These are phyloP conservation scores for Alternaria burnsii DNA, from an alignment of 2,329 filamentous ascomycete genomes.

Conservation along the genomic window DNA sequence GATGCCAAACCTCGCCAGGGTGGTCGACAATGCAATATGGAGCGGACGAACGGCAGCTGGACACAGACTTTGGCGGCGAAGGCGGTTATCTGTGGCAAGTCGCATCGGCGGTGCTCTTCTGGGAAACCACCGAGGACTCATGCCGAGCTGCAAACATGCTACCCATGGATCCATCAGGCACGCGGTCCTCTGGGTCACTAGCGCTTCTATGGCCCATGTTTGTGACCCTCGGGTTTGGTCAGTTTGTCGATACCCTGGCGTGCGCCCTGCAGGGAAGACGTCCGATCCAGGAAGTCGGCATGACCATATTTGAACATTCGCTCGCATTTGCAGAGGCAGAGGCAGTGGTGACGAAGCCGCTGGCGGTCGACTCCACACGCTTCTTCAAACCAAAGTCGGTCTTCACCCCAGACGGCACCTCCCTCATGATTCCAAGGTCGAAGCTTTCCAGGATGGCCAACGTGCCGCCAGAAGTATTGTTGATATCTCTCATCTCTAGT, in stretches of 20 bases:
- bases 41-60: conserved; percentile 52
- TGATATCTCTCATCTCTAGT: conserved; percentile 86
- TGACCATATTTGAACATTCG: conserved; percentile 96
- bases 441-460: conserved; percentile 82
- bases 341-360: conserved; percentile 80
- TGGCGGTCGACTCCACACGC: conserved; percentile 73
- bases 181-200: conserved; percentile 77
- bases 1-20: conserved; percentile 78
- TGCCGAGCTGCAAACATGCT: conserved; percentile 79
- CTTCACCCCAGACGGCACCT: conserved; percentile 56
- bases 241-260: conserved; percentile 87
- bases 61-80: conserved; percentile 62
- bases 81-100: conserved; percentile 76
- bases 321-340: conserved; percentile 96
- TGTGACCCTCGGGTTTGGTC: conserved; percentile 72
- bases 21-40: conserved; percentile 59
- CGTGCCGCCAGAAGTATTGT: conserved; percentile 84
- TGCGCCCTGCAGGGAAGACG: conserved; percentile 86
- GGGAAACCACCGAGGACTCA: conserved; percentile 76
- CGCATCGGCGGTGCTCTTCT: conserved; percentile 75
- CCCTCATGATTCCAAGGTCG: conserved; percentile 56
- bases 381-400: conserved; percentile 51
- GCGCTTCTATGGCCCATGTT: conserved; percentile 79
- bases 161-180: conserved; percentile 60
- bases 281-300: conserved; percentile 85